phyloP scores from a whole-genome alignment of 306 rosid species.

The Ziziphus jujuba region DNA sequence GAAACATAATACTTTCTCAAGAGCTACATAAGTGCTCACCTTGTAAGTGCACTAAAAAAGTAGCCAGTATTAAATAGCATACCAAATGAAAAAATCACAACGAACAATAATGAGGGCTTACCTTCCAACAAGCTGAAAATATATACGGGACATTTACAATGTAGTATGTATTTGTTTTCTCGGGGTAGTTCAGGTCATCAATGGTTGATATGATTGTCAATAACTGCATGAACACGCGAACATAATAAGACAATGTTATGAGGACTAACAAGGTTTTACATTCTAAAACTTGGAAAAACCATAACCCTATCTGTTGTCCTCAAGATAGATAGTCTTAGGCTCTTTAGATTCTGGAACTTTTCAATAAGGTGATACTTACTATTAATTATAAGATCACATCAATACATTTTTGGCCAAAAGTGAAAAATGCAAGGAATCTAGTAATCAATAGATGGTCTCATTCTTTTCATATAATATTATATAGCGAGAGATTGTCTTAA shows the following conservation, averaged over 20 bases:
- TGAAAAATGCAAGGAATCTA: too few relatives aligned
- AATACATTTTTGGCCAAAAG: too few relatives aligned
- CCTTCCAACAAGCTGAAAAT: constrained; percentile 98
- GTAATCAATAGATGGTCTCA: too few relatives aligned
- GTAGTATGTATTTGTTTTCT: constrained; percentile 85
- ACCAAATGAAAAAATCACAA: constrained; percentile 10
- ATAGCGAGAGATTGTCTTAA: too few relatives aligned
- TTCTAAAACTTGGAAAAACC: not conserved
- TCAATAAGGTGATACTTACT: too few relatives aligned
- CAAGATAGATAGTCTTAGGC: too few relatives aligned
- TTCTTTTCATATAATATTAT: too few relatives aligned
- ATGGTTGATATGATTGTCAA: constrained; percentile 75
- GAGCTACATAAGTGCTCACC: constrained; percentile 1
- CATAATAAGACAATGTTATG: constrained; percentile 4
- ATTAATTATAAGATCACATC: too few relatives aligned
- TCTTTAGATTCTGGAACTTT: too few relatives aligned
- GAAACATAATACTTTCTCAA: too few relatives aligned
- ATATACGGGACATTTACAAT: constrained; percentile 82
- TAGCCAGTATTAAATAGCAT: constrained; percentile 6
- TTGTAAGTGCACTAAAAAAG: constrained; percentile 3
- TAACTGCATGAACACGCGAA: constrained; percentile 56
- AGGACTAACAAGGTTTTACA: not conserved
- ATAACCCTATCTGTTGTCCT: too few relatives aligned
- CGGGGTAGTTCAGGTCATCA: constrained; percentile 97
- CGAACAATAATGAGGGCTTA: constrained; percentile 31